Evolutionary conservation across 345 rosid species (phyloP).

Genomic region (Bretschneidera sinensis): DNA sequence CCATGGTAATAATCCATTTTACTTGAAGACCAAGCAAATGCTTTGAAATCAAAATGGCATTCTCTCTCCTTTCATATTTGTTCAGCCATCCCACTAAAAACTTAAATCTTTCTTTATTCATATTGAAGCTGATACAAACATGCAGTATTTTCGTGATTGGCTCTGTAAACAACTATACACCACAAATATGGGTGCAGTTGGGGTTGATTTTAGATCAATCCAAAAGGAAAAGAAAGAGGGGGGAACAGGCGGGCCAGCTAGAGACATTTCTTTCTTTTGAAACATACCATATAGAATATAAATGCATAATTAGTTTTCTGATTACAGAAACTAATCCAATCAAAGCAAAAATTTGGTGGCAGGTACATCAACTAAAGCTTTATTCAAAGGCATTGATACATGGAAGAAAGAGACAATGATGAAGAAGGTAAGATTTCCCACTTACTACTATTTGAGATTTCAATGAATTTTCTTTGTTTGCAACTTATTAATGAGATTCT

Average conservation of each 20-base stretch:
- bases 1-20: too few relatives aligned
- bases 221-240: not conserved
- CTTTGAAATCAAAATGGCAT: too few relatives aligned
- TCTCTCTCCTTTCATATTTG: not conserved
- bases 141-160: not conserved
- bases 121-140: not conserved
- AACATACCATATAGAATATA: too few relatives aligned
- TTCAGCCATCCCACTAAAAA: not conserved
- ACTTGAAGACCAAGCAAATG: too few relatives aligned
- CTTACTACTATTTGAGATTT: conserved; percentile 1
- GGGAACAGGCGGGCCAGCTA: too few relatives aligned
- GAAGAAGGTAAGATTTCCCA: conserved; percentile 33
- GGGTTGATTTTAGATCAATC: not conserved
- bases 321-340: too few relatives aligned
- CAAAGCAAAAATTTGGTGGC: conserved; percentile 12
- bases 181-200: not conserved
- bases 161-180: not conserved
- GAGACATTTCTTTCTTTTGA: too few relatives aligned
- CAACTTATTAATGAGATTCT: conserved; percentile 2
- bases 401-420: conserved; percentile 64
- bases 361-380: conserved; percentile 70
- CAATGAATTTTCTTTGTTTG: not conserved
- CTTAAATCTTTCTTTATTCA: not conserved
- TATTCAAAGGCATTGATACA: conserved; percentile 64
- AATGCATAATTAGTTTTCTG: too few relatives aligned